A percentile compares a stretch with the other conserved stretches of the same genome.
phyloP scores from a whole-genome alignment of 495 filamentous ascomycete genomes.

The Pyronema omphalodes region DNA sequence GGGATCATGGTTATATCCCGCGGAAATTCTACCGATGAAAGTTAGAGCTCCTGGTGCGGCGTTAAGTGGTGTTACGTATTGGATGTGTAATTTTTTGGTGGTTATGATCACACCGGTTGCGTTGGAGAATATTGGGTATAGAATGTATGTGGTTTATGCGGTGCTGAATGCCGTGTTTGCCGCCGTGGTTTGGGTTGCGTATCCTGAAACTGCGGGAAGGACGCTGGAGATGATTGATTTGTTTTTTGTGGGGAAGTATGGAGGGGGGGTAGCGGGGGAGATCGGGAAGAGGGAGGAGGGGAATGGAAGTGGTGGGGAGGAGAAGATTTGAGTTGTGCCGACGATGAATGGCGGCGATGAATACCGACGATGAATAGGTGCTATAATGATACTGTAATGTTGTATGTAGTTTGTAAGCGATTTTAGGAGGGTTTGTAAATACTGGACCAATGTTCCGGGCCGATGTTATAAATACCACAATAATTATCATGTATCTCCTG shows the following conservation, averaged over 20 bases:
- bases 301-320: too few relatives aligned
- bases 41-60: constrained; percentile 52
- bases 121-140: constrained; percentile 35
- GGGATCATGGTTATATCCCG: constrained; percentile 52
- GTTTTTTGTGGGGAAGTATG: constrained; percentile 33
- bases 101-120: constrained; percentile 26
- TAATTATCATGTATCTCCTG: too few relatives aligned
- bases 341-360: too few relatives aligned
- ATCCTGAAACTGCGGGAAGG: constrained; percentile 49
- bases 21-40: constrained; percentile 52
- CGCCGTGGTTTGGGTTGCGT: constrained; percentile 49
- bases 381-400: too few relatives aligned
- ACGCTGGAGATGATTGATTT: constrained; percentile 54
- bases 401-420: too few relatives aligned
- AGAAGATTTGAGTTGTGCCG: too few relatives aligned
- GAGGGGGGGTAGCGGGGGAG: background rate
- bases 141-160: constrained; percentile 50
- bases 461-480: too few relatives aligned
- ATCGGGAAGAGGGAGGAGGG: too few relatives aligned
- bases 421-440: too few relatives aligned
- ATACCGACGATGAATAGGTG: too few relatives aligned
- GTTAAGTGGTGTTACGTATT: constrained; percentile 60
- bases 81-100: constrained; percentile 54
- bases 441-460: too few relatives aligned
- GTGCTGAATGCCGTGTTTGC: constrained; percentile 43